Conservation (phyloP, 352 stramenopile species). For the Pythium scleroteichum region DNA sequence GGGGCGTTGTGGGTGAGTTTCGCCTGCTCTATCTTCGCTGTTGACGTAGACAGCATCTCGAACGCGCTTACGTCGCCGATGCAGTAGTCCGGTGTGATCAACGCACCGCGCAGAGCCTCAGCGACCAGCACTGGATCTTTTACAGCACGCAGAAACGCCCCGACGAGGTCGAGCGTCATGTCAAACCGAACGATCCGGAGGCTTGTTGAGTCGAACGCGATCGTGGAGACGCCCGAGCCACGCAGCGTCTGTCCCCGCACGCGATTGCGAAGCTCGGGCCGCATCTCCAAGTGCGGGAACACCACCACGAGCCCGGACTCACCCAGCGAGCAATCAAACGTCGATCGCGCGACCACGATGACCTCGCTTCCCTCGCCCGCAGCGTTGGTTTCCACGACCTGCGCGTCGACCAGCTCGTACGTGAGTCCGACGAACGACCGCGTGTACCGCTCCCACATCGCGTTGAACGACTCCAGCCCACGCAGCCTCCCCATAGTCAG, state of each 20-base stretch:
- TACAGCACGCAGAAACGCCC: constrained; percentile 4
- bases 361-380: neutral
- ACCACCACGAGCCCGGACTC: neutral
- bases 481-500: constrained; percentile 4
- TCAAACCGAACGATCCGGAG: constrained; percentile 10
- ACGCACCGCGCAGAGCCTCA: neutral
- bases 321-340: neutral
- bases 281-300: neutral
- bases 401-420: neutral
- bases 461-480: constrained; percentile 15
- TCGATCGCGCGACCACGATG: constrained; percentile 2
- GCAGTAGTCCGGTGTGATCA: constrained; percentile 8
- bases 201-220: constrained; percentile 5
- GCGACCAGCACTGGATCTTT: neutral
- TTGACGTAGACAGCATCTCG: neutral
- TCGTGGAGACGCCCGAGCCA: neutral
- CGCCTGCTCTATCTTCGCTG: neutral
- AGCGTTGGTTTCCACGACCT: neutral
- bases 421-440: neutral
- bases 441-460: constrained; percentile 9
- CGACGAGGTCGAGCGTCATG: constrained; percentile 8
- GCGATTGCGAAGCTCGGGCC: neutral
- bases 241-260: neutral
- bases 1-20: no score
- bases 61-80: constrained; percentile 7